These are phyloP conservation scores for Trichosporon inkin DNA, from an alignment of 1,284 basidiomycete species.

Conservation along the genomic window DNA sequence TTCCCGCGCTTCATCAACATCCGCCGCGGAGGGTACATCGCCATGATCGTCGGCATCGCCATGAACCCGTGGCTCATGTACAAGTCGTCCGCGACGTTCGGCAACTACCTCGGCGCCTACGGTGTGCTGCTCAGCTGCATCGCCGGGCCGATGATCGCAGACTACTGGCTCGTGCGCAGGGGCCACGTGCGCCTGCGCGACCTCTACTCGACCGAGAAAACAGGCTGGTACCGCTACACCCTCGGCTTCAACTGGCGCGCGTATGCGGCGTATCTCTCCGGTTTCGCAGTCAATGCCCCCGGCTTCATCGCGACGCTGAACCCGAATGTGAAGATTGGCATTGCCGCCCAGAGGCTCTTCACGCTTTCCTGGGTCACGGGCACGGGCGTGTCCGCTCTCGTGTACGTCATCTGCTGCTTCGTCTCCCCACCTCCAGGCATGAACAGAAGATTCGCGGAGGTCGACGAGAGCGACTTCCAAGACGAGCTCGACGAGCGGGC, in stretches of 20 bases:
- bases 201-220: constrained; percentile 60
- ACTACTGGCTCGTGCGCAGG: constrained; percentile 73
- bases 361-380: constrained; percentile 67
- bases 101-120: constrained; percentile 77
- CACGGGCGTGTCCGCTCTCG: constrained; percentile 62
- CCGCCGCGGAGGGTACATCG: constrained; percentile 73
- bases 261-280: constrained; percentile 53
- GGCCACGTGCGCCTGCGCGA: constrained; percentile 69
- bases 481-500: background rate
- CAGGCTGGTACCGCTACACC: constrained; percentile 72
- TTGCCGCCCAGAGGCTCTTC: constrained; percentile 61
- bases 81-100: constrained; percentile 69
- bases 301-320: constrained; percentile 52
- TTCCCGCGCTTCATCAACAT: constrained; percentile 79
- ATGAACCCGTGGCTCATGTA: constrained; percentile 72
- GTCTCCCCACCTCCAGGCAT: constrained; percentile 60
- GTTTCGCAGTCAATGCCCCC: constrained; percentile 76
- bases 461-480: constrained; percentile 52
- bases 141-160: constrained; percentile 75
- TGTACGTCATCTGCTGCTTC: constrained; percentile 61
- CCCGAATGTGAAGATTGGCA: constrained; percentile 58
- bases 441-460: constrained; percentile 58
- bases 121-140: constrained; percentile 63
- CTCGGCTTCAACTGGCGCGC: constrained; percentile 67
- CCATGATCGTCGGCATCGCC: constrained; percentile 66